These are phyloP conservation scores for Ganoderma lucidum DNA, from an alignment of 1,284 basidiomycete species.

Conservation along the genomic window DNA sequence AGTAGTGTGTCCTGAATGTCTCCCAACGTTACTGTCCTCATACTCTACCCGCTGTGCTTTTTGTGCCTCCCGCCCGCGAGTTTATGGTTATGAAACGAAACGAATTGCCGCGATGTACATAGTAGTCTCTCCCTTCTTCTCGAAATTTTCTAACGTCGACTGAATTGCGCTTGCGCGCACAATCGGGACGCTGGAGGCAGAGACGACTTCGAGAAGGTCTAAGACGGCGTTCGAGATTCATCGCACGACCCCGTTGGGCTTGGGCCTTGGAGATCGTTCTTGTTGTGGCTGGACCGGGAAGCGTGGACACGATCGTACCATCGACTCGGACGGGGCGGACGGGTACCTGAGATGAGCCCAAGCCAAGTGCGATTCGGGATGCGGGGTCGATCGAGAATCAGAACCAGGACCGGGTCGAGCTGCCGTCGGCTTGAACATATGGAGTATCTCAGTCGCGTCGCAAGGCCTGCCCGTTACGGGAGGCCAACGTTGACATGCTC, in stretches of 20 bases:
- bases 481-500: background rate
- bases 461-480: background rate
- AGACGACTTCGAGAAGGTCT: background rate
- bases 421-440: conserved; percentile 5
- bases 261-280: background rate
- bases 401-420: background rate
- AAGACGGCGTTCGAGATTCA: background rate
- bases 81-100: background rate
- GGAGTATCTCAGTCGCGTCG: background rate
- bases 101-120: conserved; percentile 6
- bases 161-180: background rate
- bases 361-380: background rate
- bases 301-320: background rate
- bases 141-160: background rate
- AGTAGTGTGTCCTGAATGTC: conserved; percentile 5
- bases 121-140: background rate
- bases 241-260: background rate
- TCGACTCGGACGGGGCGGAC: background rate
- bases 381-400: conserved; percentile 1
- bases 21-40: conserved; percentile 1
- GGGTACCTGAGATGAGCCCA: background rate
- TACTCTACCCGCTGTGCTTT: conserved; percentile 3
- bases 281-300: background rate
- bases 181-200: background rate
- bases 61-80: background rate